Evolutionary conservation across 306 rosid species (phyloP), one percentile per base, ranked within the genome.

Genomic region (Vicia sativa): DNA sequence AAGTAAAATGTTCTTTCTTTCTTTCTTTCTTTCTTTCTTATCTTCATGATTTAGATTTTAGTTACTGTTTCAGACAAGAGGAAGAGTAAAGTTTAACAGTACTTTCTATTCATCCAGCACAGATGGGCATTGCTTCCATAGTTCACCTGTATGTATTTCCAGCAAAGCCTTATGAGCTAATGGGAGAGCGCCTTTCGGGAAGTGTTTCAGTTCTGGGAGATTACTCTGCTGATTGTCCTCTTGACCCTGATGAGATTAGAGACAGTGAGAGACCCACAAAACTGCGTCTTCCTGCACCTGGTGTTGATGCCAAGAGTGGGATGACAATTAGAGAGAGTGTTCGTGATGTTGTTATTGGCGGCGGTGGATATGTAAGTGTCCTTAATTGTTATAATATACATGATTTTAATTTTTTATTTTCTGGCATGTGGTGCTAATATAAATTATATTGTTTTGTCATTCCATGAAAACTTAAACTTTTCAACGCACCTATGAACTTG

Each of bases 241-340:
- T 95, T 68, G 99, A 95, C 83, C 99, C 99, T 8, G 99, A 95
- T 62, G 99, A 95, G 82, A 90, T 93, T 66, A 82, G 97, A 79
- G 99, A 95, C 82, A 88, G 96, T 25, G 99, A 95, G 73, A 96
- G 96, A 65, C 99, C 99, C 67, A 90, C 92, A 49, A 93, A 90
- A 80, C 84, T 95, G 59, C 97, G 99, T 73, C 95, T 95, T 71
- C 97, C 96, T 19, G 83, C 81, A 35, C 95, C 95, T 16, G 96
- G 88, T 57, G 68, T 81, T 71, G 87, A 82, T 48, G 61, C 68
- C 48, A 88, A 65, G 81, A 82, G 93, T 58, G 96, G 96, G 70
- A 95, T 95, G 99, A 88, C 99, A 53, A 78, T 95, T 58, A 84
- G 87, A 79, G 97, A 95, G 79, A 95, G 99, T 59, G 92, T 95